These are phyloP conservation scores for Fusarium pseudograminearum DNA, from an alignment of 2,329 filamentous ascomycete species.

Conservation along the genomic window DNA sequence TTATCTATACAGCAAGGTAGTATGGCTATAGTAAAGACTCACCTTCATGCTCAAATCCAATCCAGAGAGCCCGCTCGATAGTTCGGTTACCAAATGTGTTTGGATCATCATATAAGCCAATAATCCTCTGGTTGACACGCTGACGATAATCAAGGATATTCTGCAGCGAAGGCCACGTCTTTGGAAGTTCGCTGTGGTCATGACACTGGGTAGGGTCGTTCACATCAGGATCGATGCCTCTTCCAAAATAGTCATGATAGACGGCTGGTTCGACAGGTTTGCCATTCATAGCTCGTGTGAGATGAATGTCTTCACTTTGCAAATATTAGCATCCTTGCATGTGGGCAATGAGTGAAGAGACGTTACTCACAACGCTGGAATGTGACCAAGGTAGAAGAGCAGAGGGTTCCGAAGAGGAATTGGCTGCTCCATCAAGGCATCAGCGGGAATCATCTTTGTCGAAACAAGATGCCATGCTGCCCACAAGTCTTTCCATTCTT, in stretches of 20 bases:
- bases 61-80: background rate
- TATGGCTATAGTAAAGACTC: background rate
- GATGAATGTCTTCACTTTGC: background rate
- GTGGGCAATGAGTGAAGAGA: background rate
- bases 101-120: background rate
- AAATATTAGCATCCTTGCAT: background rate
- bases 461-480: slow-evolving; percentile 4
- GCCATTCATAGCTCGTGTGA: background rate
- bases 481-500: slow-evolving; percentile 5
- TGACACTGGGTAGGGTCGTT: slow-evolving; percentile 1
- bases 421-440: background rate
- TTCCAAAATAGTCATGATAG: background rate
- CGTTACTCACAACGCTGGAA: background rate
- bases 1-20: background rate
- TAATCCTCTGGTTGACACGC: background rate
- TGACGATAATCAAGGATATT: background rate
- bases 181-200: slow-evolving; percentile 7
- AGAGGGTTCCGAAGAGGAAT: background rate
- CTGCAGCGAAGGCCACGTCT: background rate
- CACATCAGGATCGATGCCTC: slow-evolving; percentile 2
- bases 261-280: background rate
- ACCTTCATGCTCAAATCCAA: slow-evolving; percentile 4
- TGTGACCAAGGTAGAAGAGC: slow-evolving; percentile 3
- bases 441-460: slow-evolving; percentile 1
- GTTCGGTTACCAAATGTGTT: slow-evolving; percentile 1